Percentiles rank a stretch among this genome's conserved stretches.
Evolutionary conservation across 2,329 filamentous ascomycete species (phyloP).

Genomic region (Aspergillus brasiliensis): DNA sequence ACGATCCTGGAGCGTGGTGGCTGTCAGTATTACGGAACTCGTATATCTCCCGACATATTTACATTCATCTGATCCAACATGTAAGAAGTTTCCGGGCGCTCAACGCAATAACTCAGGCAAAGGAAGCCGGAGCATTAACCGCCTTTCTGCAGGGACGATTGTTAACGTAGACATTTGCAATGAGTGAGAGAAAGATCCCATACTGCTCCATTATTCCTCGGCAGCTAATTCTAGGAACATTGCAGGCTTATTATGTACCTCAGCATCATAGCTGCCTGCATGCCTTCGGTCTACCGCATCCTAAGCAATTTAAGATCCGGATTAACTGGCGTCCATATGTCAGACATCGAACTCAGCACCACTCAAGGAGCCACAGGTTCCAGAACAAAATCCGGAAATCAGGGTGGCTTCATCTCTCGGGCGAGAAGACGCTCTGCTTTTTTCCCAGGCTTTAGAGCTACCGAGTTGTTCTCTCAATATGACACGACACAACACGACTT

Average conservation of each 20-base stretch:
- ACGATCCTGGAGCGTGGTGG: constrained; percentile 1
- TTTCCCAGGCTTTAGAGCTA: not conserved
- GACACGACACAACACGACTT: not conserved
- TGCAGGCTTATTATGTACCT: constrained; percentile 17
- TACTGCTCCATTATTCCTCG: not conserved
- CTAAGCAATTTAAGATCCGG: constrained; percentile 7
- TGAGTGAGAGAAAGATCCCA: constrained; percentile 5
- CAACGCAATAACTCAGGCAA: not conserved
- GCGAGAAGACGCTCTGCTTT: not conserved
- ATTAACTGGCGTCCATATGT: not conserved
- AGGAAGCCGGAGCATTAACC: not conserved
- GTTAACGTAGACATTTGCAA: constrained; percentile 17
- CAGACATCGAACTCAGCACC: not conserved
- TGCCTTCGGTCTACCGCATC: constrained; percentile 19
- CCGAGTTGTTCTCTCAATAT: not conserved
- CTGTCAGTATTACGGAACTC: not conserved
- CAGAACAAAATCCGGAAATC: not conserved
- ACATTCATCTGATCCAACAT: constrained; percentile 16
- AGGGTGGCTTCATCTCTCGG: not conserved
- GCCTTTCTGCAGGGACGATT: constrained; percentile 7
- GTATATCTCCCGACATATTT: constrained; percentile 9
- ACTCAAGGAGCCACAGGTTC: not conserved
- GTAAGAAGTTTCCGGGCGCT: constrained; percentile 2
- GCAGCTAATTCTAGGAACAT: not conserved
- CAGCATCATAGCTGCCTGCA: constrained; percentile 19